Conservation (phyloP, 148 eudicot genomes). For the Gaultheria prostrata region DNA sequence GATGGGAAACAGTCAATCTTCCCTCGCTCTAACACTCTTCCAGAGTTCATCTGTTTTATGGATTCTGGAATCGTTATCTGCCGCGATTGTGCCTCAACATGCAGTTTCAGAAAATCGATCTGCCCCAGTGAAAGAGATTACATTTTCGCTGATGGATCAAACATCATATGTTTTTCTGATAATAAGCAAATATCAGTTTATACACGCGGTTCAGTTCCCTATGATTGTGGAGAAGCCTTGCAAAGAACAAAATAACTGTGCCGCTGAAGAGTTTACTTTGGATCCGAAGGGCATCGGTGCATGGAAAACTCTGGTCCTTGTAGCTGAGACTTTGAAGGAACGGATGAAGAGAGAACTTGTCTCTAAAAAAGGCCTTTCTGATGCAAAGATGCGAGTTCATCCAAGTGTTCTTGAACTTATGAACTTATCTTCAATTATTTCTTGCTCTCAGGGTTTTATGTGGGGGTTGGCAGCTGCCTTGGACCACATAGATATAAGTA, state of each 20-base stretch:
- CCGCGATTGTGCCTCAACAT: conserved; percentile 34
- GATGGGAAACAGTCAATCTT: conserved; percentile 32
- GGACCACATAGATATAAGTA: conserved; percentile 30
- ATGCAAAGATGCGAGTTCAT: conserved; percentile 16
- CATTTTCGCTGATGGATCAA: conserved; percentile 69
- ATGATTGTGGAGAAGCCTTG: conserved; percentile 20
- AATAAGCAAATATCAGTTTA: conserved; percentile 52
- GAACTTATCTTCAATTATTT: conserved; percentile 43
- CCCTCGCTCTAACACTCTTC: conserved; percentile 29
- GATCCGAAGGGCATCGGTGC: conserved; percentile 28
- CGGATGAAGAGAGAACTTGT: conserved; percentile 28
- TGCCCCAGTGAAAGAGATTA: conserved; percentile 35
- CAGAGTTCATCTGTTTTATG: conserved; percentile 49
- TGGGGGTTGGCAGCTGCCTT: conserved; percentile 67
- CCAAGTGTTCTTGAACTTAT: conserved; percentile 28
- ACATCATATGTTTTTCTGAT: conserved; percentile 62
- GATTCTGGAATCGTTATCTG: conserved; percentile 61
- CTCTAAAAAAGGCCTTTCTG: conserved; percentile 23
- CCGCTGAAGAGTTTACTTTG: conserved; percentile 11
- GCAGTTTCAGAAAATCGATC: conserved; percentile 32
- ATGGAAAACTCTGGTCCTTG: conserved; percentile 31
- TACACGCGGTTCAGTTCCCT: conserved; percentile 30
- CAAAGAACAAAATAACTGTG: conserved; percentile 15
- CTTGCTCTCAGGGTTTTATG: conserved; percentile 68
- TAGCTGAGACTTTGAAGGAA: conserved; percentile 52